Conservation (phyloP, 2,329 filamentous ascomycete species). For the Immersiporthe knoxdaviesiana region DNA sequence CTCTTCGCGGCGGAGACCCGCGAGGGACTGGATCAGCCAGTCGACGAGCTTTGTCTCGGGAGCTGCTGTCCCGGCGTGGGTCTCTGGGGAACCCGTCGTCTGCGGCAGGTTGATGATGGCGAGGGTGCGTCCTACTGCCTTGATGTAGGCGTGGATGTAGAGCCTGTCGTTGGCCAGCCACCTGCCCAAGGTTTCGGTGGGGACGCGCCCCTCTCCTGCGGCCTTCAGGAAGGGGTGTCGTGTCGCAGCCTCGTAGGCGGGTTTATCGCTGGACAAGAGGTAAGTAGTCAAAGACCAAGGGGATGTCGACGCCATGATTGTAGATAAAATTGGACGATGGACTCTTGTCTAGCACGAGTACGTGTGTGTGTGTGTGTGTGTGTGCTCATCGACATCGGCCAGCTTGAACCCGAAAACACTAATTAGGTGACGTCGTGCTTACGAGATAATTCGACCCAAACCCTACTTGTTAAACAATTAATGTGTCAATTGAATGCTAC, state of each 20-base stretch:
- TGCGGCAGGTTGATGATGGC: constrained; percentile 61
- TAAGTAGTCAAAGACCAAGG: constrained; percentile 56
- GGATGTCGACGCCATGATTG: constrained; percentile 8
- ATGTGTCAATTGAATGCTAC: background rate
- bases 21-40: constrained; percentile 65
- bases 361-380: background rate
- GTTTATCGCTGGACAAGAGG: constrained; percentile 54
- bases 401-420: background rate
- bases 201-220: constrained; percentile 65
- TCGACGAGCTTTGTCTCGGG: constrained; percentile 61
- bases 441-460: background rate
- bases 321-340: background rate
- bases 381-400: background rate
- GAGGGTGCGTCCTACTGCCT: constrained; percentile 67
- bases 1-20: constrained; percentile 69
- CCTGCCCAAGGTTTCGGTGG: constrained; percentile 57
- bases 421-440: background rate
- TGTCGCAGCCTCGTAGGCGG: constrained; percentile 59
- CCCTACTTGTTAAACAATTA: background rate
- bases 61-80: constrained; percentile 31
- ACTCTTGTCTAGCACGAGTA: background rate
- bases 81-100: constrained; percentile 11
- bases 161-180: constrained; percentile 76
- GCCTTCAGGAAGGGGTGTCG: constrained; percentile 68
- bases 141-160: constrained; percentile 71